phyloP scores from a whole-genome alignment of 2,329 filamentous ascomycete species.

The Pseudogymnoascus verrucosus region DNA sequence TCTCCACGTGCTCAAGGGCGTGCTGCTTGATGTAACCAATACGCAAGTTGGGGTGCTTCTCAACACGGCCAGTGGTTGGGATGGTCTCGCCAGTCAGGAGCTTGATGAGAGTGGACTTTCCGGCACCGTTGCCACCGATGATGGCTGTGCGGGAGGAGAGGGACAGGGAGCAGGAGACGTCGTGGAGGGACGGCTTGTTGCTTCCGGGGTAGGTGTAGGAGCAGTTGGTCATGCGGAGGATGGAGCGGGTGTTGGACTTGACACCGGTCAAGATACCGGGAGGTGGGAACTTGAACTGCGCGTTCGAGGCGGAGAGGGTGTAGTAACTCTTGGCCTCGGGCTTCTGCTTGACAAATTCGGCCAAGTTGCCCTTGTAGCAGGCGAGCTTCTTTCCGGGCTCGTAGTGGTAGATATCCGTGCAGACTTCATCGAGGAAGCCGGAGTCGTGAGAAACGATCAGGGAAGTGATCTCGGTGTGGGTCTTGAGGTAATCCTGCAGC shows the following conservation, averaged over 20 bases:
- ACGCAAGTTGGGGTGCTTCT: conserved; percentile 97
- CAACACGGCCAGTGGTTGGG: conserved; percentile 75
- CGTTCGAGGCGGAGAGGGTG: conserved; percentile 77
- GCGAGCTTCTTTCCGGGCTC: conserved; percentile 90
- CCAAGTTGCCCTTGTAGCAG: conserved; percentile 75
- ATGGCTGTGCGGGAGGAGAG: conserved; percentile 92
- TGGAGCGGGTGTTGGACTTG: conserved; percentile 88
- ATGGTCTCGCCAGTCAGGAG: conserved; percentile 88
- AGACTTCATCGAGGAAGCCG: conserved; percentile 91
- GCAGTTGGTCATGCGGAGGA: conserved; percentile 89
- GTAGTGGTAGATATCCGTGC: conserved; percentile 98
- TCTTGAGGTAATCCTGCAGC: conserved; percentile 91
- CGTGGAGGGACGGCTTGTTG: conserved; percentile 74
- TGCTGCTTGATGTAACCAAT: conserved; percentile 99
- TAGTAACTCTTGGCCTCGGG: conserved; percentile 98
- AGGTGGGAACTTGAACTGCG: conserved; percentile 96
- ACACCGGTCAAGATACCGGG: conserved; percentile 91
- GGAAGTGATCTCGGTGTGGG: conserved; percentile 92
- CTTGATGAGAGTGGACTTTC: conserved; percentile 98
- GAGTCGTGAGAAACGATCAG: conserved; percentile 99
- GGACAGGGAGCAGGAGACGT: conserved; percentile 80
- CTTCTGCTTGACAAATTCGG: conserved; percentile 76
- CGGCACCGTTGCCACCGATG: conserved; percentile 94
- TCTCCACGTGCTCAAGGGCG: conserved; percentile 96
- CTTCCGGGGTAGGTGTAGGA: conserved; percentile 91